These are phyloP conservation scores for Jatropha curcas DNA, from an alignment of 345 rosid species.

Conservation along the genomic window DNA sequence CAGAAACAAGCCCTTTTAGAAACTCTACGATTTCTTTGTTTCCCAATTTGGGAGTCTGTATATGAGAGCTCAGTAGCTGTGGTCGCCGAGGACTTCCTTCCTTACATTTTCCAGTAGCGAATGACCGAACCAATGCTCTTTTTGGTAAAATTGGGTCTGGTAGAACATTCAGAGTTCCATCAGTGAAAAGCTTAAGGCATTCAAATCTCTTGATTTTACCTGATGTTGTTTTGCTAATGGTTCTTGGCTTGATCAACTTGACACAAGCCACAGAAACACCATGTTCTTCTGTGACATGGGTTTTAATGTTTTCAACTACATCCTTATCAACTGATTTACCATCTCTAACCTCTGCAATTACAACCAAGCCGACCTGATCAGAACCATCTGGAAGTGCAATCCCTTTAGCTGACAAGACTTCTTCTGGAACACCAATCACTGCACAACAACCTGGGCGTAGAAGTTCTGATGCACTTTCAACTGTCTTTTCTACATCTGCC, in stretches of 20 bases:
- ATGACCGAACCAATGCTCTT: slow-evolving; percentile 39
- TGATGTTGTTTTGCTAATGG: slow-evolving; percentile 65
- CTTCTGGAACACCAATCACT: slow-evolving; percentile 68
- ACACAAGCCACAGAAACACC: slow-evolving; percentile 53
- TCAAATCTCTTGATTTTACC: slow-evolving; percentile 79
- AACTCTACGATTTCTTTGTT: slow-evolving; percentile 50
- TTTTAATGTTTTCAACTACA: slow-evolving; percentile 41
- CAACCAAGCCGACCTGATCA: slow-evolving; percentile 65
- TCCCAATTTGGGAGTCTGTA: slow-evolving; percentile 29
- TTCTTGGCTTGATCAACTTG: slow-evolving; percentile 58
- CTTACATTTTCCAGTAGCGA: slow-evolving; percentile 49
- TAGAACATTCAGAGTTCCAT: slow-evolving; percentile 45
- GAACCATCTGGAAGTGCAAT: slow-evolving; percentile 51
- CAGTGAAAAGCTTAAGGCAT: slow-evolving; percentile 58
- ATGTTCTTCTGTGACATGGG: slow-evolving; percentile 59
- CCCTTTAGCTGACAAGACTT: slow-evolving; percentile 57
- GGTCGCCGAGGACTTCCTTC: slow-evolving; percentile 47
- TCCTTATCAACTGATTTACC: slow-evolving; percentile 44
- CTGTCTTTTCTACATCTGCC: slow-evolving; percentile 68
- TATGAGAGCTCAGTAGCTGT: slow-evolving; percentile 31
- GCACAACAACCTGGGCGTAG: slow-evolving; percentile 72
- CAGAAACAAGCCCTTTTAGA: slow-evolving; percentile 47
- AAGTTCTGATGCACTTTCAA: slow-evolving; percentile 55
- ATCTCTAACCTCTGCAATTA: slow-evolving; percentile 66
- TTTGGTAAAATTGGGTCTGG: slow-evolving; percentile 41